phyloP scores from a whole-genome alignment of 116 monocot species.

The Dioscorea cayenensis region DNA sequence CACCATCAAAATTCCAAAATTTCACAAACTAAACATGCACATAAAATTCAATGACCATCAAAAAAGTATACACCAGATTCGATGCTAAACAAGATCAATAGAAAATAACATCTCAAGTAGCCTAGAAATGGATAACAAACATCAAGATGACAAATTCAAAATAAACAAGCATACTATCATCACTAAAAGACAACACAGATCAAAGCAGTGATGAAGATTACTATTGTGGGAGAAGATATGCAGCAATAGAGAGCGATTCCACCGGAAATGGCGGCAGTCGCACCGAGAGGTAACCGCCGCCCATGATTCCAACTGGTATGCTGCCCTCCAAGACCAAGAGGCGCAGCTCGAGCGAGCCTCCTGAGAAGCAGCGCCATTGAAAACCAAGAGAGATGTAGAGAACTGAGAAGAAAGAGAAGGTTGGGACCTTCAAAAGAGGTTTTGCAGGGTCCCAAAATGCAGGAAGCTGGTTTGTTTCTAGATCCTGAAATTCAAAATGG shows the following conservation, averaged over 20 bases:
- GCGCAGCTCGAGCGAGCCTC: slow-evolving; percentile 21
- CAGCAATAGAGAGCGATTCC: slow-evolving; percentile 39
- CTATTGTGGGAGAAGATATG: slow-evolving; percentile 34
- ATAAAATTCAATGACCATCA: neutral
- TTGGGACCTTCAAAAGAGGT: no score
- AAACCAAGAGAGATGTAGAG: no score
- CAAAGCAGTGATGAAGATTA: slow-evolving; percentile 7
- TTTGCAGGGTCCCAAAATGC: no score
- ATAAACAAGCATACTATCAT: neutral
- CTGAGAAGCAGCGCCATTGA: slow-evolving; percentile 33
- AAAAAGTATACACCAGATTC: neutral
- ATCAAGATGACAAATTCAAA: neutral
- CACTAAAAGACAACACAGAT: neutral
- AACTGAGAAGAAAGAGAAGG: no score
- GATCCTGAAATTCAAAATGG: no score
- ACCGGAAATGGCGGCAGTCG: slow-evolving; percentile 39
- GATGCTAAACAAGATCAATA: neutral
- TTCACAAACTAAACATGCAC: no score
- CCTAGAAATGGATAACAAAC: neutral
- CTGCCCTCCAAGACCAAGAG: slow-evolving; percentile 20
- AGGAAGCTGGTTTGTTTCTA: no score
- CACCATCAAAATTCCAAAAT: no score
- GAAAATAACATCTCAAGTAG: neutral
- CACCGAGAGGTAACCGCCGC: slow-evolving; percentile 38
- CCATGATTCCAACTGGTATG: slow-evolving; percentile 14